Evolutionary conservation across 148 eudicot species (phyloP), one percentile per base, ranked within the genome.

Genomic region (Camellia japonica): DNA sequence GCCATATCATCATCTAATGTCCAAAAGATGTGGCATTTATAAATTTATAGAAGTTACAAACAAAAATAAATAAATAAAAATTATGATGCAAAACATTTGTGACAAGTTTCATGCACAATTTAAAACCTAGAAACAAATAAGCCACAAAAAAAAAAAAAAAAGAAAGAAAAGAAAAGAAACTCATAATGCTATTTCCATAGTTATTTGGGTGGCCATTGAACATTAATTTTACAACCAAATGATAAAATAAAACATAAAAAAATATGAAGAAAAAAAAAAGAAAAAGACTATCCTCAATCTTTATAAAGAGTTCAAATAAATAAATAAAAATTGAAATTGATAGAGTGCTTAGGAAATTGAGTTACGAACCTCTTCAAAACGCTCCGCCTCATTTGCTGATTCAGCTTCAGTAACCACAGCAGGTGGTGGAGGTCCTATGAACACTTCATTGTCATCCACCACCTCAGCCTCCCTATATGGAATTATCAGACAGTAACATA

Each of bases 351-450:
- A n/a, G 55, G 47, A 60, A 71, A 79, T 15, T 42, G 8, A 83
- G 65, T 56, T 20, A 51, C 8, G 5, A 15, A 94, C 98, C 97
- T 93, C 99, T 86, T 96, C 99, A 88, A 96, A 96, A 49, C 98
- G 98, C 84, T 96, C 98, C 4, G 98, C 98, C 80, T 96, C 99
- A 85, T 96, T 96, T 64, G 97, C 82, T 41, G 99, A 92, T 79
- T 83, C 94, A 84, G 84, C 99, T 84, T 96, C 99, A 52, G 82
- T 83, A 79, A 96, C 98, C 79, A 93, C 74, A 83, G 98, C 97
- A 85, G 99, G 97, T 77, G 98, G 99, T 64, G 99, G 89, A 79
- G 99, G 99, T 63, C 99, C 99, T 46, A 96, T 87, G 80, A 96
- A 91, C 20, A 80, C 59, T 78, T 67, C 94, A 85, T 76, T 73